Conservation (phyloP, 305 asterid species). For the Caryopteris hybrid region DNA sequence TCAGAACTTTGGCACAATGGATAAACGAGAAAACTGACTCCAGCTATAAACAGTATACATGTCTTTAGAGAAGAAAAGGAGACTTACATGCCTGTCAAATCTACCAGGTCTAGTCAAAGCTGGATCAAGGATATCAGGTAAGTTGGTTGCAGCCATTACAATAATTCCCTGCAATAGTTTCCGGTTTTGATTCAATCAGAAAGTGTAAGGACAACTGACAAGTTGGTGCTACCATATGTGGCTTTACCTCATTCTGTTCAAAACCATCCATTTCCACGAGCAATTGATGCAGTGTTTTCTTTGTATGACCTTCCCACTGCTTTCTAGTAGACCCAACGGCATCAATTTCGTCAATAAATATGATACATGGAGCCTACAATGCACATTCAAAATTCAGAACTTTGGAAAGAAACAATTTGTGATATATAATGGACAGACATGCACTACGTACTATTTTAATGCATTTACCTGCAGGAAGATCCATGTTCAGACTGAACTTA, state of each 20-base stretch:
- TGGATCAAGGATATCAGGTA: conserved; percentile 96
- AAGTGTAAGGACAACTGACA: conserved; percentile 9
- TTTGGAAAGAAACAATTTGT: neutral
- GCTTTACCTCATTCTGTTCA: conserved; percentile 95
- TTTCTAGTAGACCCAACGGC: conserved; percentile 97
- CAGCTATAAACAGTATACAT: neutral
- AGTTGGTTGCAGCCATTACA: conserved; percentile 97
- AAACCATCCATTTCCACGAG: conserved; percentile 99
- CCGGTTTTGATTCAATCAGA: conserved; percentile 19
- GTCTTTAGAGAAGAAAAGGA: conserved; percentile 11
- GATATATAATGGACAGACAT: neutral
- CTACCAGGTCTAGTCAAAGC: conserved; percentile 99
- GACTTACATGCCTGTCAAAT: conserved; percentile 98
- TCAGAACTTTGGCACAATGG: neutral
- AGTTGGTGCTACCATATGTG: neutral
- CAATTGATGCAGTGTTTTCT: conserved; percentile 92
- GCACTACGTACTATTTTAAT: neutral
- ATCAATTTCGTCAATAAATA: conserved; percentile 97
- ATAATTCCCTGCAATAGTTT: conserved; percentile 69
- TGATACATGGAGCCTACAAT: conserved; percentile 91
- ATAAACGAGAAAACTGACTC: neutral
- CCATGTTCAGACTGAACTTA: neutral
- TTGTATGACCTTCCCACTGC: conserved; percentile 98
- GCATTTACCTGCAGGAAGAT: neutral
- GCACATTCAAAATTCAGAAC: conserved; percentile 3